phyloP scores from a whole-genome alignment of 495 filamentous ascomycete genomes.

The Penicillium turbatum region DNA sequence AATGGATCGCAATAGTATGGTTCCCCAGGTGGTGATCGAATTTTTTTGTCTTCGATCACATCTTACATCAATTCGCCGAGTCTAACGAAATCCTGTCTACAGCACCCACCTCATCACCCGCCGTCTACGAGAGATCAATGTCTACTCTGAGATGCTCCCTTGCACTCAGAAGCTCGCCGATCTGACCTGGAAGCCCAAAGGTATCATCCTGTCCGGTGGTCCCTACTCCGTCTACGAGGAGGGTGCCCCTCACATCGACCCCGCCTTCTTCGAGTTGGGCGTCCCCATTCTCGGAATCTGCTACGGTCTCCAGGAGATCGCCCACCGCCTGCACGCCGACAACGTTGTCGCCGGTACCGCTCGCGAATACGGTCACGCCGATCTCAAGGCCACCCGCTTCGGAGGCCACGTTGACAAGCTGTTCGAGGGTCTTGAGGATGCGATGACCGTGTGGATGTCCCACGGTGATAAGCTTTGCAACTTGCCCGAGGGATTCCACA shows the following conservation, averaged over 20 bases:
- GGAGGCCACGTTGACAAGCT: constrained; percentile 62
- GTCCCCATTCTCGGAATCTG: constrained; percentile 76
- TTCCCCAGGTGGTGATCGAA: too few species aligned
- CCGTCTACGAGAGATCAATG: constrained; percentile 71
- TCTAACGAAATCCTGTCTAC: too few species aligned
- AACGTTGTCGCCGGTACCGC: constrained; percentile 71
- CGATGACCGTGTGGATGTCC: constrained; percentile 76
- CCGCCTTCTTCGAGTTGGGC: constrained; percentile 71
- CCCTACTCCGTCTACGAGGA: constrained; percentile 71
- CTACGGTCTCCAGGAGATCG: constrained; percentile 80
- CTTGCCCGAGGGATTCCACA: constrained; percentile 66
- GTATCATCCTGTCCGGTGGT: constrained; percentile 42
- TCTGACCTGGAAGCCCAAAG: constrained; percentile 75
- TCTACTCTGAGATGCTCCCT: constrained; percentile 89
- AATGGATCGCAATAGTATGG: too few species aligned
- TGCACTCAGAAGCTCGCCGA: constrained; percentile 84
- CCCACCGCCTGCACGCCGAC: constrained; percentile 60
- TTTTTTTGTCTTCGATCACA: too few species aligned
- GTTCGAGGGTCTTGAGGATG: constrained; percentile 63
- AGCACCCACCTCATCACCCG: constrained; percentile 64
- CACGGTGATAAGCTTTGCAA: constrained; percentile 78
- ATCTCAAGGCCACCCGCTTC: constrained; percentile 47
- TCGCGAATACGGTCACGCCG: constrained; percentile 69
- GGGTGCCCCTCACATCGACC: constrained; percentile 69
- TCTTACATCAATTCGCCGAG: too few species aligned